phyloP scores from a whole-genome alignment of 1,139 yeast species.

The Pneumocystis jirovecii region DNA sequence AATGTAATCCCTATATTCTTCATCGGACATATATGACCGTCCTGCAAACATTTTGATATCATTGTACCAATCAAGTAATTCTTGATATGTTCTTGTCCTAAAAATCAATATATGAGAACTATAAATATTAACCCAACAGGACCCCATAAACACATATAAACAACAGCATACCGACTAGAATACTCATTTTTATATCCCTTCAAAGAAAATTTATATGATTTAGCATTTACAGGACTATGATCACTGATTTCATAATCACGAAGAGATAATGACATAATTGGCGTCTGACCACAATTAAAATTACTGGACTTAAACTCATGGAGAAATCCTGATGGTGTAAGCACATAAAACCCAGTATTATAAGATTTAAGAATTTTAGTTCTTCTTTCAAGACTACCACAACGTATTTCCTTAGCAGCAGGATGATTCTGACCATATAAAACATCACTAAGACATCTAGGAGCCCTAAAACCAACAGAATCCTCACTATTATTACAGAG shows the following conservation, averaged over 20 bases:
- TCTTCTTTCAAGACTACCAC: constrained; percentile 75
- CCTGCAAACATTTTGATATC: constrained; percentile 20
- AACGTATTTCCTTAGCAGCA: constrained; percentile 53
- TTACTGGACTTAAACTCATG: constrained; percentile 84
- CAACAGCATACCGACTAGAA: constrained; percentile 16
- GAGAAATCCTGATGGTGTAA: constrained; percentile 61
- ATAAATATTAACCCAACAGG: constrained; percentile 26
- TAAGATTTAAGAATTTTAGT: constrained; percentile 83
- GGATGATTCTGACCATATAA: constrained; percentile 48
- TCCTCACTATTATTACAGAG: background rate
- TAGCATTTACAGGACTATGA: constrained; percentile 30
- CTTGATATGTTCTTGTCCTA: constrained; percentile 62
- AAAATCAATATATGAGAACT: constrained; percentile 89
- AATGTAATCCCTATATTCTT: background rate
- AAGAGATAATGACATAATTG: constrained; percentile 71
- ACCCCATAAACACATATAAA: background rate
- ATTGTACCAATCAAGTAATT: constrained; percentile 72
- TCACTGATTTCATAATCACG: constrained; percentile 72
- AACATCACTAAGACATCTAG: background rate
- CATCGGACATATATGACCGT: background rate
- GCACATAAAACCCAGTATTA: constrained; percentile 77
- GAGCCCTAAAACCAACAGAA: background rate
- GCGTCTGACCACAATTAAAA: constrained; percentile 68
- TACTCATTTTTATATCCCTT: constrained; percentile 56
- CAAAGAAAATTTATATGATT: constrained; percentile 67